Evolutionary conservation across 495 filamentous ascomycete species (phyloP), one percentile per base, ranked within the genome.

Genomic region (Aspergillus sclerotioniger): DNA sequence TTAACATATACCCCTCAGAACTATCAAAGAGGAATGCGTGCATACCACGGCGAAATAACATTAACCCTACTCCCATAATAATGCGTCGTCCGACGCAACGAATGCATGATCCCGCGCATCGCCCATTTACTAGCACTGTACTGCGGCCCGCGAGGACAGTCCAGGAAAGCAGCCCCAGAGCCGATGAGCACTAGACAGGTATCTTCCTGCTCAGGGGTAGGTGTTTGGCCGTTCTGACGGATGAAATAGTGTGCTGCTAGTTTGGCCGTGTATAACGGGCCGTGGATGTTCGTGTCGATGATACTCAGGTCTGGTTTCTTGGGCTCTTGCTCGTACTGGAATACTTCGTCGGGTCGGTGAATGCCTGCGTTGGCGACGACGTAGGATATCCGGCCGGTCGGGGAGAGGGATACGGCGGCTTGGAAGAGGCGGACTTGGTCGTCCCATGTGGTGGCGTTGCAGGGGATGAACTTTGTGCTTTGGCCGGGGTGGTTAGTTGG

Each of bases 311-410:
- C 68, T 16, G 76, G 68, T 47, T 73, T 62, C 55, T 61, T 31
- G 1, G 76, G 69, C 15, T 62, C 62, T 3, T 60, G 52, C 17
- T 67, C 64, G 19, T 66, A 53, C 9, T 61, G 54, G 60, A 72
- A 75, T 51, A 76, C 70, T 54, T 71, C 69, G 46, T 76, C 72
- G 0, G 60, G 61, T 49, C 77, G 76, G 54, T 76, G 68, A 51
- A 80, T 75, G 3, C 78, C 77, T 6, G 77, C 77, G 57, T 81
- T 80, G 0, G 73, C 71, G 8, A 76, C 68, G 35, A 71, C 68
- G 66, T 77, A 79, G 56, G 75, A 72, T 8, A 81, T 68, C 10
- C 70, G 68, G 1, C 65, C 67, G 6, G 63, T 67, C 20, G 62
- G 63, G 47, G 66, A 74, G 33, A 70, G 62, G 41, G 64, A 71